phyloP scores from a whole-genome alignment of 169 alveolate genomes.

The Cryptosporidium viatorum region DNA sequence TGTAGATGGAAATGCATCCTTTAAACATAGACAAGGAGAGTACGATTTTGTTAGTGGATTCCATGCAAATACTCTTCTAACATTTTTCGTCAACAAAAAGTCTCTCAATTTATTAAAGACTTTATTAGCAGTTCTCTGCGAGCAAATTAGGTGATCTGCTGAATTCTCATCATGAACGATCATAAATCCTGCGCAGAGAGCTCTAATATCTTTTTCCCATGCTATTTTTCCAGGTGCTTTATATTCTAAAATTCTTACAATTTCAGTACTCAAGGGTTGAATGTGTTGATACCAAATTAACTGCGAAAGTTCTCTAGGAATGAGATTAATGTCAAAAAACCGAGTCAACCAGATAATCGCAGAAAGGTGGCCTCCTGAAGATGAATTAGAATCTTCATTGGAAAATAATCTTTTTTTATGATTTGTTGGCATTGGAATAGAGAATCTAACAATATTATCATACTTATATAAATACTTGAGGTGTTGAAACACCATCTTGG shows the following conservation, averaged over 20 bases:
- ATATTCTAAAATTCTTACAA: conserved; percentile 52
- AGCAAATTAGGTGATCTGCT: conserved; percentile 58
- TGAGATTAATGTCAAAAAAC: conserved; percentile 53
- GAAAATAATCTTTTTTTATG: conserved; percentile 40
- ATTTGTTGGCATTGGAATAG: conserved; percentile 70
- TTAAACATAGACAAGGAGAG: conserved; percentile 64
- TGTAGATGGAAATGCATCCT: conserved; percentile 63
- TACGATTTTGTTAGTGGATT: conserved; percentile 58
- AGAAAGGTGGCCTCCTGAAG: conserved; percentile 70
- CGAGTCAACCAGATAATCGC: conserved; percentile 65
- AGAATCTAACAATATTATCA: conserved; percentile 58
- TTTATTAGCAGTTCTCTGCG: conserved; percentile 69
- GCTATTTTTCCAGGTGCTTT: conserved; percentile 75
- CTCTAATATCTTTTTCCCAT: conserved; percentile 68
- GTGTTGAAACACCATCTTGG: conserved; percentile 72
- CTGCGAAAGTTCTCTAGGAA: conserved; percentile 68
- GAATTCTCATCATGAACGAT: conserved; percentile 65
- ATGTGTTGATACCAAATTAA: conserved; percentile 73
- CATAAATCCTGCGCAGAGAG: conserved; percentile 60
- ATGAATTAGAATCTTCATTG: conserved; percentile 7
- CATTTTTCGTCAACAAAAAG: conserved; percentile 31
- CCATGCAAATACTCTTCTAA: conserved; percentile 74
- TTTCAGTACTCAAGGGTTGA: conserved; percentile 65
- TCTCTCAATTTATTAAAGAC: conserved; percentile 63
- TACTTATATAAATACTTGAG: conserved; percentile 45